Evolutionary conservation across 2,329 filamentous ascomycete species (phyloP).

Genomic region (Stylonectria norvegica): DNA sequence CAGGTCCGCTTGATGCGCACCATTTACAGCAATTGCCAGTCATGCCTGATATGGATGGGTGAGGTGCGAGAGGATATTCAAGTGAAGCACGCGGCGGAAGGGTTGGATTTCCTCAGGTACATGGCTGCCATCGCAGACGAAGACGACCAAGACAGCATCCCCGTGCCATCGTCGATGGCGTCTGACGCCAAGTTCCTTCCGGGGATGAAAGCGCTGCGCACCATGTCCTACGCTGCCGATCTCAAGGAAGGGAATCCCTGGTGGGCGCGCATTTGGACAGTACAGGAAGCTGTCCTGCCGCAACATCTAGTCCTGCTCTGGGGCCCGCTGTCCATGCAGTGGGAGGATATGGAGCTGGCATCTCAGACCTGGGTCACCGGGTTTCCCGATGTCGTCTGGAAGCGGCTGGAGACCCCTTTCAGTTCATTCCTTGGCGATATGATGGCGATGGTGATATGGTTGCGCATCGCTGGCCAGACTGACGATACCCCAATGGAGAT

Average conservation of each 20-base stretch:
- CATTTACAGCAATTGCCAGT: conserved; percentile 7
- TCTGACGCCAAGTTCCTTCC: conserved; percentile 2
- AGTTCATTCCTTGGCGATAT: neutral
- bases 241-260: conserved; percentile 3
- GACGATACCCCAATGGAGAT: neutral
- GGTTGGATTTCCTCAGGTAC: conserved; percentile 7
- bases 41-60: conserved; percentile 11
- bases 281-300: conserved; percentile 13
- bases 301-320: conserved; percentile 4
- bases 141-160: neutral
- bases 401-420: neutral
- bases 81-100: conserved; percentile 3
- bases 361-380: conserved; percentile 3
- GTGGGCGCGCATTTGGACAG: conserved; percentile 10
- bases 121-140: conserved; percentile 7
- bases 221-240: neutral
- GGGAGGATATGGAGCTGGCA: conserved; percentile 6
- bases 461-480: neutral
- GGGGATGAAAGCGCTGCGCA: conserved; percentile 6
- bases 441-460: conserved; percentile 9
- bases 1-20: conserved; percentile 11
- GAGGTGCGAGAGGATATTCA: conserved; percentile 3
- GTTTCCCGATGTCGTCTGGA: neutral
- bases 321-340: conserved; percentile 7
- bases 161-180: neutral